Base-by-base conservation (phyloP, 305 asterid species). In the Fraxinus nigra region DNA sequence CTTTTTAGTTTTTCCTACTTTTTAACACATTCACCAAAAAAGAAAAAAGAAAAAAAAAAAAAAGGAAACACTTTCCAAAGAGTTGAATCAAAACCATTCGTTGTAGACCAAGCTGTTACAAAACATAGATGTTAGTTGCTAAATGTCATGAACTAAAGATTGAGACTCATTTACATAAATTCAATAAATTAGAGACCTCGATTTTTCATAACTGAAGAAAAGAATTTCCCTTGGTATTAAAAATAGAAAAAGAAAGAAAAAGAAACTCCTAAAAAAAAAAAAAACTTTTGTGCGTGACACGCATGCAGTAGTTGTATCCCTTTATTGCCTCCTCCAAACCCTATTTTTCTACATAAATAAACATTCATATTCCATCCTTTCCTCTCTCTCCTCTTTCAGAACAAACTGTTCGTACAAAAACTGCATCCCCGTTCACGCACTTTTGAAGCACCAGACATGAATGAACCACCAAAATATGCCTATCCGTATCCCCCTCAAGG, bases 401-500 rank as follows among this genome's bases (percentile, higher is more conserved):
- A 10, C 51, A 40, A 40, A 40, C 1, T 40, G 2, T 40, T 40
- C 51, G 10, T 40, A 46, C 54, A 13, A 11, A 46, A 46, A 46
- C 54, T 3, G 18, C 56, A 13, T 46, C 56, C 6, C 56, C 56
- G 13, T 46, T 13, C 56, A 13, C 18, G 11, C 46, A 46, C 56
- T 11, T 13, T 13, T 46, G 56, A 46, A 46, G 56, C 56, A 46
- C 56, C 18, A 46, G 34, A 34, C 38, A 88, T 88, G 92, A 81
- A 9, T 43, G 90, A 90, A 81, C 89, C 91, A 77, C 93, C 93
- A 77, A 90, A 90, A 78, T 88, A 90, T 84, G 88, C 86, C 0
- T 89, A 89, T 78, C 85, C 92, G 28, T 90, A 90, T 75, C 93
- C 91, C 76, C 80, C 90, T 82, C 93, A 88, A 87, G 93, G 91